A percentile compares a stretch with the other conserved stretches of the same genome.
These are phyloP conservation scores for Phytophthora capsici DNA, from an alignment of 352 stramenopile genomes.

Conservation along the genomic window DNA sequence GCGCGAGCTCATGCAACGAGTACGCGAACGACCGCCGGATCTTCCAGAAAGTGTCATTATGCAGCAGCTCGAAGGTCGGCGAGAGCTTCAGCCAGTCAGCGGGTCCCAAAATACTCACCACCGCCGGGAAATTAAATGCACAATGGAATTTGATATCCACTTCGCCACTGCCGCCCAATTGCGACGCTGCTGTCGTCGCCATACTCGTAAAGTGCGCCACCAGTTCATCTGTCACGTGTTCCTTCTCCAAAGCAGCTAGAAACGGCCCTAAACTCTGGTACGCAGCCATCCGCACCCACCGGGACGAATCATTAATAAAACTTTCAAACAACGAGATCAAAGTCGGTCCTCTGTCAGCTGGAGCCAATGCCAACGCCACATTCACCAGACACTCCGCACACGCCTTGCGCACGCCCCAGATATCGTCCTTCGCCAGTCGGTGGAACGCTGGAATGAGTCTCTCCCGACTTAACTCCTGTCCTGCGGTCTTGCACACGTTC, in stretches of 20 bases:
- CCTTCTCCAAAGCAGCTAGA: conserved; percentile 82
- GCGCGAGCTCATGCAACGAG: conserved; percentile 90
- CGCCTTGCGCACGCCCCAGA: conserved; percentile 94
- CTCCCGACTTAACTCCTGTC: conserved; percentile 76
- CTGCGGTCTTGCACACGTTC: conserved; percentile 88
- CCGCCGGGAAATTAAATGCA: conserved; percentile 91
- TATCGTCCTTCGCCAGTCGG: conserved; percentile 92
- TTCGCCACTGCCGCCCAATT: conserved; percentile 76
- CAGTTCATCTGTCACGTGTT: conserved; percentile 83
- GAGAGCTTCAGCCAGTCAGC: conserved; percentile 80
- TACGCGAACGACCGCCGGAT: conserved; percentile 93
- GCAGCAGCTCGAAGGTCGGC: conserved; percentile 81
- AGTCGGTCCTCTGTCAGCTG: conserved; percentile 68
- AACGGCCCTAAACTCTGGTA: conserved; percentile 91
- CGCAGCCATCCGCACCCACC: conserved; percentile 94
- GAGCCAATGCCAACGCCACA: conserved; percentile 86
- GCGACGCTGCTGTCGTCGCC: conserved; percentile 60
- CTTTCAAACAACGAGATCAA: conserved; percentile 91
- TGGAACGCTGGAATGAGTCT: conserved; percentile 92
- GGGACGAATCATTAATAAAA: conserved; percentile 90
- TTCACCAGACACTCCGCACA: conserved; percentile 92
- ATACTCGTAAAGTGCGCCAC: conserved; percentile 88
- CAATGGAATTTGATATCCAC: conserved; percentile 93
- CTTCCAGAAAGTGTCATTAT: conserved; percentile 88
- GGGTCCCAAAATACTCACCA: conserved; percentile 81